Conservation (phyloP, 176 grass and related monocot species). For the Paspalum notatum region DNA sequence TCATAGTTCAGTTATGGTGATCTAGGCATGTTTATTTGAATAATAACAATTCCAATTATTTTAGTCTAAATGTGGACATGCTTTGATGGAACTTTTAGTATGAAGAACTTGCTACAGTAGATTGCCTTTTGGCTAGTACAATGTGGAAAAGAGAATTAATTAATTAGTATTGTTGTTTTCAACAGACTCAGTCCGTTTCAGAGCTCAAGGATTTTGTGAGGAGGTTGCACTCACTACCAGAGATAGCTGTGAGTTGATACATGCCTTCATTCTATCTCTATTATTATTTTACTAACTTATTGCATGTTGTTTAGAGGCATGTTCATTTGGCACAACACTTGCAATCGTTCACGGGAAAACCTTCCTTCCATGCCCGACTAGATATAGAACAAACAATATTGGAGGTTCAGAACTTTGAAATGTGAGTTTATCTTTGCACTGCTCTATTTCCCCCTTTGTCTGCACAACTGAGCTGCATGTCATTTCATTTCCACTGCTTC, state of each 20-base stretch:
- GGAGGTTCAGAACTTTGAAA: slow-evolving; percentile 87
- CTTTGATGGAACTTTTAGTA: slow-evolving; percentile 20
- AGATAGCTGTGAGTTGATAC: slow-evolving; percentile 79
- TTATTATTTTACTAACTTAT: slow-evolving; percentile 45
- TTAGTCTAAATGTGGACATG: slow-evolving; percentile 13
- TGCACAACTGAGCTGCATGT: not conserved
- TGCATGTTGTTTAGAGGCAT: slow-evolving; percentile 67
- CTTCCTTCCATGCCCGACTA: slow-evolving; percentile 83
- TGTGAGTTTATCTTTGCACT: slow-evolving; percentile 58
- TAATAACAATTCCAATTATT: slow-evolving; percentile 6
- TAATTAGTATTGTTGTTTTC: slow-evolving; percentile 19
- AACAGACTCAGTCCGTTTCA: slow-evolving; percentile 89
- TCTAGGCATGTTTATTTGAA: not conserved
- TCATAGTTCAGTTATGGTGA: not conserved
- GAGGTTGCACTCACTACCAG: slow-evolving; percentile 86
- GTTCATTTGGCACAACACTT: slow-evolving; percentile 97
- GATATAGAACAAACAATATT: slow-evolving; percentile 93
- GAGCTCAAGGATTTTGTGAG: slow-evolving; percentile 99
- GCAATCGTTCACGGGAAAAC: slow-evolving; percentile 94
- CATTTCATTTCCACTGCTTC: slow-evolving; percentile 3
- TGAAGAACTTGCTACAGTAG: not conserved
- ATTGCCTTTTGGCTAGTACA: not conserved
- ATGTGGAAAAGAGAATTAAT: slow-evolving; percentile 27
- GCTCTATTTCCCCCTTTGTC: not conserved
- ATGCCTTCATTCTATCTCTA: slow-evolving; percentile 10